phyloP scores from a whole-genome alignment of 306 rosid species.

The Pueraria montana region DNA sequence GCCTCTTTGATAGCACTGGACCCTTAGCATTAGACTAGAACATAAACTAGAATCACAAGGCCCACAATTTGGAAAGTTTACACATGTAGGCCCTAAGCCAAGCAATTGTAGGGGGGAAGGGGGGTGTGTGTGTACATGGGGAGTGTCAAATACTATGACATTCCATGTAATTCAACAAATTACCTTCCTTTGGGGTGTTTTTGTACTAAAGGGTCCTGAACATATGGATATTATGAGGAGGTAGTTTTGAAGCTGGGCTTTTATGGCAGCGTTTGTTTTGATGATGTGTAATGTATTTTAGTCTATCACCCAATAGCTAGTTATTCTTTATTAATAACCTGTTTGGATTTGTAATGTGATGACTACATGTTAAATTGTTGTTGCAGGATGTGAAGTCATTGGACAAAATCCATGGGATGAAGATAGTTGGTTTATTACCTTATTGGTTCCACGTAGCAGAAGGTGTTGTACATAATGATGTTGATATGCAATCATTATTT shows the following conservation, averaged over 20 bases:
- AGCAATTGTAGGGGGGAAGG: neutral
- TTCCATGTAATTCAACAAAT: neutral
- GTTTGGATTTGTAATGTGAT: slow-evolving; percentile 28
- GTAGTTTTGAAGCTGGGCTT: neutral
- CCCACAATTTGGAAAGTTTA: neutral
- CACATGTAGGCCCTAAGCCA: neutral
- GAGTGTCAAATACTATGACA: neutral
- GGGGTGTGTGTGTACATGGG: neutral
- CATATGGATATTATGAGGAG: slow-evolving; percentile 9
- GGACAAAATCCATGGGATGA: slow-evolving; percentile 63
- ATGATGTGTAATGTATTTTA: slow-evolving; percentile 7
- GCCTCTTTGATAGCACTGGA: neutral
- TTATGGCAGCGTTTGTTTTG: slow-evolving; percentile 12
- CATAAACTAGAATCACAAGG: neutral
- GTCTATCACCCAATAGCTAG: neutral
- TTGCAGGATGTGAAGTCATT: slow-evolving; percentile 63
- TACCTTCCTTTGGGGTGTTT: neutral
- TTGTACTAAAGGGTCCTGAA: neutral
- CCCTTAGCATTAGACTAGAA: neutral
- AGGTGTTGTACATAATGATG: slow-evolving; percentile 80
- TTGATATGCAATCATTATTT: slow-evolving; percentile 87
- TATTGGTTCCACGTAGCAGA: slow-evolving; percentile 96
- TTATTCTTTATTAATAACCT: slow-evolving; percentile 22
- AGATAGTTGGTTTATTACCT: slow-evolving; percentile 82
- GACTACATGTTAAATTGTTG: slow-evolving; percentile 41